phyloP scores from a whole-genome alignment of 169 alveolate genomes.

The Eimeria maxima region DNA sequence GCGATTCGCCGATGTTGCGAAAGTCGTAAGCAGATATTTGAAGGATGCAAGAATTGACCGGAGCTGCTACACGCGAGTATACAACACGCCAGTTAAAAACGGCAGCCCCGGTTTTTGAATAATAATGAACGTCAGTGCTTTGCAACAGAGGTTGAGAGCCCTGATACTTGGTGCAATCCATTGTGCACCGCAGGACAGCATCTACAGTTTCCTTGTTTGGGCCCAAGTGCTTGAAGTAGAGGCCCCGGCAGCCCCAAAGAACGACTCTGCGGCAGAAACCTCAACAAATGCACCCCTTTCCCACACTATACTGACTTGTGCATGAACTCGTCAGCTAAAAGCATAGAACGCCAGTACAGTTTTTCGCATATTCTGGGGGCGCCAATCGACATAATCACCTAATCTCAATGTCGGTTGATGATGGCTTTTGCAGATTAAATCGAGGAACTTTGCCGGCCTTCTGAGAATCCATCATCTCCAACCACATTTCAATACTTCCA shows the following conservation, averaged over 20 bases:
- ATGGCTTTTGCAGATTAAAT: constrained; percentile 89
- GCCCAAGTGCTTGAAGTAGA: constrained; percentile 75
- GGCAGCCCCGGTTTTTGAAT: constrained; percentile 93
- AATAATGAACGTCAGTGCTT: constrained; percentile 95
- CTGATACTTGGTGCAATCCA: constrained; percentile 92
- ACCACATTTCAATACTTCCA: constrained; percentile 92
- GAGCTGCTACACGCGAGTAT: constrained; percentile 92
- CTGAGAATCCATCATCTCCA: constrained; percentile 90
- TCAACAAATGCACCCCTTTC: background rate
- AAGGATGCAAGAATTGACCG: constrained; percentile 94
- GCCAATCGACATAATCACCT: constrained; percentile 78
- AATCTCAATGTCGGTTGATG: constrained; percentile 90
- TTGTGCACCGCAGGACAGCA: constrained; percentile 87
- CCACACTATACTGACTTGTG: background rate
- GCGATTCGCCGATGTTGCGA: constrained; percentile 92
- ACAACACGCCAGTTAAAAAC: constrained; percentile 96
- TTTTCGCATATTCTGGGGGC: background rate
- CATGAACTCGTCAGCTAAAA: background rate
- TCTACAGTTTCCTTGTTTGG: constrained; percentile 86
- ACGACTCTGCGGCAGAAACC: constrained; percentile 85
- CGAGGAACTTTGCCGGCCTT: constrained; percentile 89
- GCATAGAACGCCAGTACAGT: background rate
- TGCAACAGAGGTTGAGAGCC: constrained; percentile 88
- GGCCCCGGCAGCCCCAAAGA: constrained; percentile 86
- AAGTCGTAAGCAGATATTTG: constrained; percentile 93